Base-by-base conservation (phyloP, 2,329 filamentous ascomycete species). In the Nannizziopsis arthrosporioides region DNA sequence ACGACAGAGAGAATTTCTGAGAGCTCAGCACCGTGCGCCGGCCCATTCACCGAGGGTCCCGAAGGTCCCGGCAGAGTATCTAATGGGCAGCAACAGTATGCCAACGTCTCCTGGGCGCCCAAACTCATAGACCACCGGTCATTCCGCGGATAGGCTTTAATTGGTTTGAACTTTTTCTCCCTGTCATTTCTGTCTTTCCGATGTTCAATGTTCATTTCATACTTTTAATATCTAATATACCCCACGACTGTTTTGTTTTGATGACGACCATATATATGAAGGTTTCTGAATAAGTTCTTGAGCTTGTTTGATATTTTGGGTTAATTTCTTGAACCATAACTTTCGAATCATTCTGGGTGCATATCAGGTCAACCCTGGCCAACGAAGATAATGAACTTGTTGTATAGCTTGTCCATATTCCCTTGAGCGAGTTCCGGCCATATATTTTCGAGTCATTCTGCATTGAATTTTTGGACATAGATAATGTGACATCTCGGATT, bases 11-110 rank as follows among this genome's bases (percentile, higher is more conserved):
- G 68, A 69, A 38, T 54, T 67, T 4, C 55, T 72, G 31, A 60
- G 67, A 30, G 63, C 66, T 34, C 68, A 70, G 36, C 65, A 73
- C 35, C 66, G 68, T 15, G 63, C 67, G 18, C 53, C 64, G 35
- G 51, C 50, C 46, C 54, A 18, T 52, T 69, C 66, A 35, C 66
- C 67, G 7, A 62, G 67, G 15, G 70, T 73, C 9, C 71, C 71
- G 2, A 70, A 70, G 51, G 69, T 73, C 6, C 70, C 70, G 0
- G 56, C 65, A 38, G 71, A 71, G 47, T 73, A 71, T 57, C 63
- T 73, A 36, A 57, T 60, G 10, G 65, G 63, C 12, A 48, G 47
- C 32, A 37, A 40, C 45, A 48, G 46, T 27, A 48, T 34, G 40
- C 46, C 40, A 14, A 39, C 46, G 6, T 48, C 46, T 8, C 46